Percentiles rank a stretch among this genome's conserved stretches.
Conservation (phyloP, 164 flowering plant genomes). For the Vitis cinerea region DNA sequence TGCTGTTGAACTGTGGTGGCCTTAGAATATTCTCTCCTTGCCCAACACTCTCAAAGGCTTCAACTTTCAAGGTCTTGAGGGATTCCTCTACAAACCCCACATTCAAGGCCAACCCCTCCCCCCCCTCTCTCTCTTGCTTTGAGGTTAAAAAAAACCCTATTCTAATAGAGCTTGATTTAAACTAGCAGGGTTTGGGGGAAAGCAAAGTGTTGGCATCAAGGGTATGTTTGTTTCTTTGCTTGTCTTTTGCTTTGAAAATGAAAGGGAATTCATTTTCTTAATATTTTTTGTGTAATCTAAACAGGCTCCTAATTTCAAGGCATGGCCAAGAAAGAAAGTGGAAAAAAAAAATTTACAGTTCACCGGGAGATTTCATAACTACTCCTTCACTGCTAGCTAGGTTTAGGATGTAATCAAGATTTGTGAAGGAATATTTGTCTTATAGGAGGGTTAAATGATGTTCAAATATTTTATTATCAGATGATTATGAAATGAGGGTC, state of each 20-base stretch:
- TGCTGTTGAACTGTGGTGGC: slow-evolving; percentile 59
- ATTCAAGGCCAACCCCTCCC: not conserved
- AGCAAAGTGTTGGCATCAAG: slow-evolving; percentile 77
- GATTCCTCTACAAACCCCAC: slow-evolving; percentile 15
- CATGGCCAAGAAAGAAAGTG: not conserved
- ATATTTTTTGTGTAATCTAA: slow-evolving; percentile 11
- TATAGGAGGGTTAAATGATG: not conserved
- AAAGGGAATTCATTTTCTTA: slow-evolving; percentile 2
- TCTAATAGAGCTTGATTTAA: not conserved
- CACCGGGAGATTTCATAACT: slow-evolving; percentile 6
- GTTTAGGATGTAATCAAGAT: not conserved
- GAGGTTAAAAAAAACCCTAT: not conserved
- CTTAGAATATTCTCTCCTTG: slow-evolving; percentile 75
- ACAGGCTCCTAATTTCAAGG: not conserved
- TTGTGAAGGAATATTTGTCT: not conserved
- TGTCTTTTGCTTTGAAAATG: slow-evolving; percentile 28
- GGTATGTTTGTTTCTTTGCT: slow-evolving; percentile 69
- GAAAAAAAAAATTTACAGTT: not conserved
- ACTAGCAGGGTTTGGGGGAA: slow-evolving; percentile 44
- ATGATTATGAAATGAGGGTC: not conserved
- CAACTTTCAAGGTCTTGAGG: slow-evolving; percentile 47
- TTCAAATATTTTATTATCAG: not conserved
- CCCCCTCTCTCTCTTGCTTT: slow-evolving; percentile 5
- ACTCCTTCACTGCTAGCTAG: not conserved
- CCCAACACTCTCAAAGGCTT: slow-evolving; percentile 41